These are phyloP conservation scores for Exophiala xenobiotica DNA, from an alignment of 2,329 filamentous ascomycete genomes.

Conservation along the genomic window DNA sequence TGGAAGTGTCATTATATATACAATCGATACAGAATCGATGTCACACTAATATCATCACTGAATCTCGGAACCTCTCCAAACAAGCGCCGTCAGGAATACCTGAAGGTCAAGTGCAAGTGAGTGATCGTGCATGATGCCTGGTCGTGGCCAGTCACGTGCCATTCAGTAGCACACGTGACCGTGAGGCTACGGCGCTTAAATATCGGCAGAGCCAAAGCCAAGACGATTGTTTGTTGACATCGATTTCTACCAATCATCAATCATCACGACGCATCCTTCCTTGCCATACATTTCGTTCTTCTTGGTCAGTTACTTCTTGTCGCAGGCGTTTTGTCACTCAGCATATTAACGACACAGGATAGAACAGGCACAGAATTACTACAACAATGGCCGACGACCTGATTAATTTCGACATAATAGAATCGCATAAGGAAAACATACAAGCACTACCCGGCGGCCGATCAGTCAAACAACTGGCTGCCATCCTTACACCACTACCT, in stretches of 20 bases:
- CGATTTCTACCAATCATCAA: neutral
- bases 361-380: slow-evolving; percentile 11
- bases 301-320: slow-evolving; percentile 9
- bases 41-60: no score
- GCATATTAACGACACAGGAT: slow-evolving; percentile 18
- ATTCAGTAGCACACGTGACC: no score
- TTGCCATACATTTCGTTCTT: slow-evolving; percentile 3
- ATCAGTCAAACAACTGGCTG: slow-evolving; percentile 83
- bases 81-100: no score
- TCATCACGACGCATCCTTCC: neutral
- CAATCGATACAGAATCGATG: no score
- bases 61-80: no score
- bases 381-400: slow-evolving; percentile 36
- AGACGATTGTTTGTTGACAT: slow-evolving; percentile 20
- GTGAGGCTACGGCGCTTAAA: neutral
- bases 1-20: no score
- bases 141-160: no score
- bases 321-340: slow-evolving; percentile 11
- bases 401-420: slow-evolving; percentile 81
- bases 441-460: slow-evolving; percentile 84
- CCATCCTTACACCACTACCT: slow-evolving; percentile 64
- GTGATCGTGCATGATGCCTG: no score
- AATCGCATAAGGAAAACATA: slow-evolving; percentile 97
- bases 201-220: neutral
- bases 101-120: no score